A percentile compares a stretch with the other conserved stretches of the same genome.
These are phyloP conservation scores for Pseudevernia furfuracea DNA, from an alignment of 495 filamentous ascomycete species.

Conservation along the genomic window DNA sequence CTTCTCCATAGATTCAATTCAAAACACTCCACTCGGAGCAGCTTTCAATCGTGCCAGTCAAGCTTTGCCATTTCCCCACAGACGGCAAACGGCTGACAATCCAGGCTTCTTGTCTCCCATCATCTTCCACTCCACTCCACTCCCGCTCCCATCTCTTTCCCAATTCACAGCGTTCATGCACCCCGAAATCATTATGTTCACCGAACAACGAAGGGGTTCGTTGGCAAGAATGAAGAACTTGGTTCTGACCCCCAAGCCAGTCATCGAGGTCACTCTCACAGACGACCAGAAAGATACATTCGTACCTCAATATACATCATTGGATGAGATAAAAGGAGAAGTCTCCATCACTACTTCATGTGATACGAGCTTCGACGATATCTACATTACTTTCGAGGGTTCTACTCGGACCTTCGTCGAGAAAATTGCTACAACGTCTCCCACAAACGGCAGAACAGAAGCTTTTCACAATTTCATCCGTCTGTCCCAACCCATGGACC, in stretches of 20 bases:
- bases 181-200: constrained; percentile 7
- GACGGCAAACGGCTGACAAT: not conserved
- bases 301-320: constrained; percentile 49
- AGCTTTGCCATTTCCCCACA: not conserved
- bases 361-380: constrained; percentile 68
- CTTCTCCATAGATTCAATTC: not conserved
- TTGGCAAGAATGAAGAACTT: constrained; percentile 18
- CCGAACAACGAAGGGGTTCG: constrained; percentile 9
- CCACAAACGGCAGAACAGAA: constrained; percentile 43
- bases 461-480: constrained; percentile 65
- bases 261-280: constrained; percentile 33
- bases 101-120: not conserved
- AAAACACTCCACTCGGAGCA: not conserved
- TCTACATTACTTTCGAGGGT: constrained; percentile 79
- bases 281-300: constrained; percentile 31
- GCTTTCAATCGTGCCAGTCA: not conserved
- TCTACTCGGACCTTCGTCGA: constrained; percentile 46
- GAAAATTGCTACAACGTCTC: constrained; percentile 38
- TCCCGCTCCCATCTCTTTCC: not conserved
- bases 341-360: constrained; percentile 51
- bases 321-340: constrained; percentile 52
- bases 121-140: not conserved
- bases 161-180: not conserved
- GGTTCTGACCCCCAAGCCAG: constrained; percentile 23
- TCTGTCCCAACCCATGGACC: constrained; percentile 69